These are phyloP conservation scores for Raphanus sativus DNA, from an alignment of 345 rosid species.

Conservation along the genomic window DNA sequence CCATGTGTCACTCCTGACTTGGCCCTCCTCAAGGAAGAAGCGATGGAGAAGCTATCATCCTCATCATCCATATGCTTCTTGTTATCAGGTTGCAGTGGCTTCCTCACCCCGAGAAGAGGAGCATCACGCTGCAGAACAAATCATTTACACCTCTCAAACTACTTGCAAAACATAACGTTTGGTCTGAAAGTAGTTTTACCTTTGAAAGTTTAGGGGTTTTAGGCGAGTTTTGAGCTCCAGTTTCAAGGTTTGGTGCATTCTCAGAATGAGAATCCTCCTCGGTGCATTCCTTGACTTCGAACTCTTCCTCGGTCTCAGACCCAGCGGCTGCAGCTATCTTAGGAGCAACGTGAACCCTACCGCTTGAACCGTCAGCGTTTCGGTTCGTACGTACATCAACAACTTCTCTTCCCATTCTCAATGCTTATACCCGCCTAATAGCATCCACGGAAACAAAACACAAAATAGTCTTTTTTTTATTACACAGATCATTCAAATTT, in stretches of 20 bases:
- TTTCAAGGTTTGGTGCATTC: constrained; percentile 12
- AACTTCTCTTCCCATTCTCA: constrained; percentile 77
- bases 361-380: constrained; percentile 50
- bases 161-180: not conserved
- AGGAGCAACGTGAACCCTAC: constrained; percentile 49
- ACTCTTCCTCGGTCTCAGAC: constrained; percentile 45
- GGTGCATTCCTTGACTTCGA: constrained; percentile 60
- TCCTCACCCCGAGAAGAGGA: constrained; percentile 38
- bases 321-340: constrained; percentile 52
- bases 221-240: constrained; percentile 21
- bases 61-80: constrained; percentile 78
- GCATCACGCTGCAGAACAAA: not conserved
- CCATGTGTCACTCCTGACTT: constrained; percentile 74
- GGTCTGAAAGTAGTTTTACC: constrained; percentile 15
- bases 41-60: constrained; percentile 75
- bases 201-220: constrained; percentile 21
- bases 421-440: constrained; percentile 35
- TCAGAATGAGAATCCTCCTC: constrained; percentile 30
- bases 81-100: constrained; percentile 50
- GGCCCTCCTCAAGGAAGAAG: constrained; percentile 69
- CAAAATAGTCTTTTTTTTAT: not conserved
- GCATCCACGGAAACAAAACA: not conserved
- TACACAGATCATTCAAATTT: not conserved
- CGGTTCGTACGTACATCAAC: constrained; percentile 56
- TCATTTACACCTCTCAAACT: not conserved